A percentile compares a stretch with the other conserved stretches of the same genome.
Conservation (phyloP, 129 eudicot species). For the Pulicaria dysenterica region DNA sequence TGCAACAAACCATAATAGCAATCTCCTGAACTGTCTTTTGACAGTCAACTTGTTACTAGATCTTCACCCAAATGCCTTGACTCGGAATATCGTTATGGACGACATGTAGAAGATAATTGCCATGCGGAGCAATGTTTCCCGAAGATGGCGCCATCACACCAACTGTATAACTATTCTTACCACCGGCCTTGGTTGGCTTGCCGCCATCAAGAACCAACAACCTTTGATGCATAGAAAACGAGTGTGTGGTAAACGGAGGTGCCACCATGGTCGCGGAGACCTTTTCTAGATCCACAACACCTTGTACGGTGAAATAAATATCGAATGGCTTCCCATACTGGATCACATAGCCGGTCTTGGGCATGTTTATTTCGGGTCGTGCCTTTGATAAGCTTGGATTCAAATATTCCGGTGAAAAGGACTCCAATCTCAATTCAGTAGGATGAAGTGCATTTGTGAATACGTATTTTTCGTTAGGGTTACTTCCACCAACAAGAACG, state of each 20-base stretch:
- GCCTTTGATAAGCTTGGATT: conserved; percentile 27
- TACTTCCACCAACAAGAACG: conserved; percentile 35
- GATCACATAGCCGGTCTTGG: background rate
- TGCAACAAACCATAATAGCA: too few relatives aligned
- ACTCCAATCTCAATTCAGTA: conserved; percentile 29
- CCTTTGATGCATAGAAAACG: conserved; percentile 39
- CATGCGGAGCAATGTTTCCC: conserved; percentile 19
- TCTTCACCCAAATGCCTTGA: conserved; percentile 26
- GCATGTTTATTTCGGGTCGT: conserved; percentile 20
- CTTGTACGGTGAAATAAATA: conserved; percentile 6
- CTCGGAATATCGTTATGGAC: conserved; percentile 25
- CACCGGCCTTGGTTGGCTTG: conserved; percentile 9
- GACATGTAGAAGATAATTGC: conserved; percentile 26
- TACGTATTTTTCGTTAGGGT: conserved; percentile 27
- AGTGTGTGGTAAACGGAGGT: conserved; percentile 38
- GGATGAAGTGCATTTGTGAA: conserved; percentile 33
- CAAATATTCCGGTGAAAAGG: conserved; percentile 33
- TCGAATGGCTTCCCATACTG: conserved; percentile 9
- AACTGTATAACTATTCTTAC: conserved; percentile 23
- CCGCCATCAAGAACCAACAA: conserved; percentile 20
- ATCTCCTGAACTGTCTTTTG: too few relatives aligned
- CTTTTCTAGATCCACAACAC: conserved; percentile 1
- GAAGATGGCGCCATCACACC: conserved; percentile 25
- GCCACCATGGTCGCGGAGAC: conserved; percentile 29
- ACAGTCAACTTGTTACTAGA: conserved; percentile 10